Conservation (phyloP, 306 rosid species). For the Dryas drummondii region DNA sequence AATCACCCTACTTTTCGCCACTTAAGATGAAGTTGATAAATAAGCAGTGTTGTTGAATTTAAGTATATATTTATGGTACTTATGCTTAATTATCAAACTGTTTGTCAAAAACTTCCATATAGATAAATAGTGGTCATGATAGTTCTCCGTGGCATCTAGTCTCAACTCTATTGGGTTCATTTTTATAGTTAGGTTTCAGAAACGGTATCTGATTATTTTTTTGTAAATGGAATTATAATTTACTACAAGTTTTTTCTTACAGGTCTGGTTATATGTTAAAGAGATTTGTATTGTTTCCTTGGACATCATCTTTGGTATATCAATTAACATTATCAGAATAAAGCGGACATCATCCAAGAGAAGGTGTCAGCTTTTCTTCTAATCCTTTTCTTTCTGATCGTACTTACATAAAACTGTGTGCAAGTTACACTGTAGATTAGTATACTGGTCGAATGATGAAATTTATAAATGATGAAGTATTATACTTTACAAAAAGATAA, state of each 20-base stretch:
- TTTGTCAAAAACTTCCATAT: neutral
- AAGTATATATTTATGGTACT: neutral
- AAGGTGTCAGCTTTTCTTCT: slow-evolving; percentile 47
- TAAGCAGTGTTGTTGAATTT: neutral
- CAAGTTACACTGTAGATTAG: neutral
- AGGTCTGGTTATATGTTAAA: slow-evolving; percentile 49
- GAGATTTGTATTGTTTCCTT: slow-evolving; percentile 48
- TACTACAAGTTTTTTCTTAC: neutral
- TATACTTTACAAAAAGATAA: neutral
- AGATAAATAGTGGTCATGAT: neutral
- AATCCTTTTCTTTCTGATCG: slow-evolving; percentile 17
- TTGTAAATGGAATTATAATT: neutral
- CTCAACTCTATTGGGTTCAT: neutral
- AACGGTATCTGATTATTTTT: neutral
- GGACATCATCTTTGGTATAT: slow-evolving; percentile 60
- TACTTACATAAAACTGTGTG: slow-evolving; percentile 4
- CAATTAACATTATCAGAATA: slow-evolving; percentile 63
- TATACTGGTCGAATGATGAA: neutral
- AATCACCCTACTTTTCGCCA: neutral
- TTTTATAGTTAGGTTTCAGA: neutral
- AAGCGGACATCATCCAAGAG: slow-evolving; percentile 46
- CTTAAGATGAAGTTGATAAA: neutral
- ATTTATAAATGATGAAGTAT: neutral
- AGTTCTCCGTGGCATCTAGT: neutral
- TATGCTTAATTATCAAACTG: neutral